Base-by-base conservation (phyloP, 306 rosid genomes). In the Sphenostylis stenocarpa region DNA sequence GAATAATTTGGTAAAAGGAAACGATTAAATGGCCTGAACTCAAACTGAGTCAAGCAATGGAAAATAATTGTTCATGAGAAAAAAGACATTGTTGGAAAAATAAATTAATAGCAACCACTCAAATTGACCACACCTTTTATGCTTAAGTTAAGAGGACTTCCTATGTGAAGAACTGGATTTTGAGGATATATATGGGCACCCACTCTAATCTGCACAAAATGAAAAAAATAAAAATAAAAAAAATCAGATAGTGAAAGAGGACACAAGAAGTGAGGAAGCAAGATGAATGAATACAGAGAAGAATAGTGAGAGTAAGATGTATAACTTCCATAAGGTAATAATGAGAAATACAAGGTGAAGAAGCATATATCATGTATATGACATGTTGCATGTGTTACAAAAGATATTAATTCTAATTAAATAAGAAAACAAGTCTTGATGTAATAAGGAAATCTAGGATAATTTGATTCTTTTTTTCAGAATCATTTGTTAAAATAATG, bases 141-240 rank as follows among this genome's bases (percentile, higher is more conserved):
- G 68, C 91, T 88, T 80, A 94, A 87, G 88, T 89, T 90, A 67
- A 94, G 88, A 82, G 74, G 84, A 81, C 88, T 81, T 81, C 96
- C 96, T 8, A 80, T 68, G 31, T 81, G 91, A 83, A 92, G 81
- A 80, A 92, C 86, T 21, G 96, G 97, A 82, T 89, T 88, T 82
- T 86, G 92, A 78, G 98, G 98, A 82, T 85, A 85, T 81, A 94
- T 84, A 74, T 87, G 79, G 21, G 95, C 93, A 76, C 98, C 98
- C 63, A 90, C 96, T 71, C 91, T 84, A 80, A 94, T 80, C 98
- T 94, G 96, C 77, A 84, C 62, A 80, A 7, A 36, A 11, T 38
- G 43, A 69, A 85, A 57, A 69, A 85, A 1, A 26, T 26, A 82
- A 34, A 57, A 2, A 77, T 80, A 57, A 3, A 76, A 0, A 9